Conservation (phyloP, 148 eudicot genomes). For the Pouteria glomerata region DNA sequence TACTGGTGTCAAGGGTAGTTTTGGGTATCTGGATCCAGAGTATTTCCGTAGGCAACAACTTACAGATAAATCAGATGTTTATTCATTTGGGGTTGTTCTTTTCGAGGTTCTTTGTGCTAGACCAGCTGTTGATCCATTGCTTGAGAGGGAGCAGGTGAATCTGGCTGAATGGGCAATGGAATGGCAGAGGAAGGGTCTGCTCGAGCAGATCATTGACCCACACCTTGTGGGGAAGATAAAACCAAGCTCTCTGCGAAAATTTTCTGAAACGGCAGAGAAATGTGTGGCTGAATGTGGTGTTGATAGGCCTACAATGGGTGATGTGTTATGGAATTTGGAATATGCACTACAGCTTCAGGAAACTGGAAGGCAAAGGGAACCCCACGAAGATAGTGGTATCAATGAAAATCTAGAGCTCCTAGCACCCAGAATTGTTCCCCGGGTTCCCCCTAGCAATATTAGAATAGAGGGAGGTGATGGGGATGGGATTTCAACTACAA, state of each 20-base stretch:
- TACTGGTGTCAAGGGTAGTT: slow-evolving; percentile 97
- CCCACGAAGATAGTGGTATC: slow-evolving; percentile 16
- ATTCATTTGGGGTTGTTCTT: slow-evolving; percentile 88
- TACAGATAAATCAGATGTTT: slow-evolving; percentile 88
- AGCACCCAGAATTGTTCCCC: slow-evolving; percentile 21
- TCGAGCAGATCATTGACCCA: slow-evolving; percentile 67
- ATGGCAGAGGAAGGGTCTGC: slow-evolving; percentile 60
- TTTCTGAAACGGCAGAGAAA: slow-evolving; percentile 81
- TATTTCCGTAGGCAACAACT: slow-evolving; percentile 90
- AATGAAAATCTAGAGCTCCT: slow-evolving; percentile 27
- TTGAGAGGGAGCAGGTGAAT: slow-evolving; percentile 78
- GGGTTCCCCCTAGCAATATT: slow-evolving; percentile 17
- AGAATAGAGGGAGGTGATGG: slow-evolving; percentile 22
- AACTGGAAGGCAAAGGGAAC: slow-evolving; percentile 28
- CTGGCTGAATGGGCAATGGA: slow-evolving; percentile 89
- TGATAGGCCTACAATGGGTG: slow-evolving; percentile 95
- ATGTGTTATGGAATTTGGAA: slow-evolving; percentile 93
- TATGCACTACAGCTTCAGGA: slow-evolving; percentile 75
- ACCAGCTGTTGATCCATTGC: slow-evolving; percentile 85
- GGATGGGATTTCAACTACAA: slow-evolving; percentile 38
- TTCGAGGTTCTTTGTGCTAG: slow-evolving; percentile 93
- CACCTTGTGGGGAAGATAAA: slow-evolving; percentile 52
- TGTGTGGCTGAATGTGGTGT: slow-evolving; percentile 86
- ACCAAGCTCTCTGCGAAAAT: slow-evolving; percentile 55
- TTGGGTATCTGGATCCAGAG: slow-evolving; percentile 93